Conservation (phyloP, 2,329 filamentous ascomycete genomes). For the Diaporthe humulicola region DNA sequence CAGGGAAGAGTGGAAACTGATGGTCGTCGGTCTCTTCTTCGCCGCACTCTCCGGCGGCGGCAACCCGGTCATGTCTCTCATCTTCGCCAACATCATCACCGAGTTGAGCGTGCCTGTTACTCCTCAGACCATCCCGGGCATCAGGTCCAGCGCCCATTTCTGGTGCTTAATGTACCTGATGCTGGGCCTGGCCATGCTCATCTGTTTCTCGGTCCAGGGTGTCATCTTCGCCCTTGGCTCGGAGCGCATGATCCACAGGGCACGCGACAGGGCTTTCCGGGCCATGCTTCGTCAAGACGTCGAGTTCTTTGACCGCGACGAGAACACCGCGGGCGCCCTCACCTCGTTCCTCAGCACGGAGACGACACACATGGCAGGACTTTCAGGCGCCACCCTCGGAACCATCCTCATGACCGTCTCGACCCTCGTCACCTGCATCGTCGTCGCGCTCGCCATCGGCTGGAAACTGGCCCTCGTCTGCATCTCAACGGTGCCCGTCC, state of each 20-base stretch:
- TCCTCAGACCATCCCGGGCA: constrained; percentile 61
- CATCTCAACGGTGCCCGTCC: constrained; percentile 54
- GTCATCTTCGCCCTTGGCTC: constrained; percentile 86
- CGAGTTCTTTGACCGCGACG: constrained; percentile 88
- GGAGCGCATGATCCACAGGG: constrained; percentile 86
- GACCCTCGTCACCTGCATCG: constrained; percentile 81
- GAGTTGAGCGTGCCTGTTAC: constrained; percentile 71
- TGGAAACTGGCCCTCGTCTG: constrained; percentile 61
- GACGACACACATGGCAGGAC: constrained; percentile 88
- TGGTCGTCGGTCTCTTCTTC: constrained; percentile 81
- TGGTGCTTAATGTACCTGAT: constrained; percentile 93
- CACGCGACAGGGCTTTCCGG: constrained; percentile 86
- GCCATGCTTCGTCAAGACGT: constrained; percentile 94
- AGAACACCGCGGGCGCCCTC: constrained; percentile 89
- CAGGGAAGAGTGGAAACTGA: constrained; percentile 75
- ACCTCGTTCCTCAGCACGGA: constrained; percentile 92
- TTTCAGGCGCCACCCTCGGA: constrained; percentile 89
- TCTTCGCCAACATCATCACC: constrained; percentile 91
- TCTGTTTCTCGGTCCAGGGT: constrained; percentile 78
- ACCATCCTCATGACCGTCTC: constrained; percentile 85
- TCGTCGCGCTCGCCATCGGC: constrained; percentile 57
- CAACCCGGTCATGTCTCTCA: constrained; percentile 74
- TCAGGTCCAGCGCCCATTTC: constrained; percentile 82
- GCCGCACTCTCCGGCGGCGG: constrained; percentile 84
- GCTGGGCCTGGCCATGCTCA: constrained; percentile 80